Evolutionary conservation across 345 rosid species (phyloP).

Genomic region (Citrus reticulata): DNA sequence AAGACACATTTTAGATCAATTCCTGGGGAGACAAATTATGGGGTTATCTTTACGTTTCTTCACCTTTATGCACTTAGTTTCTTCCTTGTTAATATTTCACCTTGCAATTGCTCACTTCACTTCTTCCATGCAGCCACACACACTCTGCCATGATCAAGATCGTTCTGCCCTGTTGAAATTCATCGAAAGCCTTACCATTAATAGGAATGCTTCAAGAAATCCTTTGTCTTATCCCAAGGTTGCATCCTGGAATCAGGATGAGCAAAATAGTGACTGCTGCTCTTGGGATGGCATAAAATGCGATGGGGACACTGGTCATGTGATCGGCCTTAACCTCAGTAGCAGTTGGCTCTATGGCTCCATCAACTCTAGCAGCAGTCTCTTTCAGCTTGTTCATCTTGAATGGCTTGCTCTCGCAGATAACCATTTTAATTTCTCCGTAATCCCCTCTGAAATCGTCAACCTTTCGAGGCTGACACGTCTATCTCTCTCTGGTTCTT

Average conservation of each 20-base stretch:
- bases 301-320: conserved; percentile 2
- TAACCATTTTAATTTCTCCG: not conserved
- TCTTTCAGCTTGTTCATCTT: conserved; percentile 10
- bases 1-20: not conserved
- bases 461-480: not conserved
- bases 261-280: not conserved
- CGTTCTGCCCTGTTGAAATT: not conserved
- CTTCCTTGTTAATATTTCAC: not conserved
- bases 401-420: not conserved
- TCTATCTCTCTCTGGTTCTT: not conserved
- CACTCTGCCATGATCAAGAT: not conserved
- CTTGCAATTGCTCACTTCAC: not conserved
- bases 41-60: not conserved
- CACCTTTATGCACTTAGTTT: not conserved
- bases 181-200: not conserved
- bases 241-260: not conserved
- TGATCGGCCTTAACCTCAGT: not conserved
- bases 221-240: not conserved
- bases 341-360: not conserved
- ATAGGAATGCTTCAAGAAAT: not conserved
- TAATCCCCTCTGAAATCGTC: not conserved
- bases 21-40: not conserved
- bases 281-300: conserved; percentile 2
- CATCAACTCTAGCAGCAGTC: not conserved
- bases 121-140: not conserved